Conservation (phyloP, 2,329 filamentous ascomycete species). For the Juglanconis juglandina region DNA sequence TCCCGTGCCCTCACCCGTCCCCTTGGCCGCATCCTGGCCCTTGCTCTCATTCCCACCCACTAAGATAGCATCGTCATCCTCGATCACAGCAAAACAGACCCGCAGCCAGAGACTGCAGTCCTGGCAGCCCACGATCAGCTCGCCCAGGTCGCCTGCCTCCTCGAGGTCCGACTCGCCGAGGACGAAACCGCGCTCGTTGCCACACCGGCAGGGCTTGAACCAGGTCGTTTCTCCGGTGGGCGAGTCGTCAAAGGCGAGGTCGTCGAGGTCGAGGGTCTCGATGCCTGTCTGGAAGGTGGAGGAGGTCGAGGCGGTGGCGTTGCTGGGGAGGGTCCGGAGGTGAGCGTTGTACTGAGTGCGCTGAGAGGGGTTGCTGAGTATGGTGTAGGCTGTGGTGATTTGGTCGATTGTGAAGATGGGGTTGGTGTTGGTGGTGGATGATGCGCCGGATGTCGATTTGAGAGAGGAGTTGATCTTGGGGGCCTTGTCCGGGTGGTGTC, state of each 20-base stretch:
- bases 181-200: constrained; percentile 58
- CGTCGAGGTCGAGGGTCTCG: constrained; percentile 64
- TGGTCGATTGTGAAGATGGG: constrained; percentile 53
- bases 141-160: constrained; percentile 54
- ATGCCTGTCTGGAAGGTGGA: constrained; percentile 53
- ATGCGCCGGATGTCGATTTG: constrained; percentile 41
- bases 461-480: not conserved
- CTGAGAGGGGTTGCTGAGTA: constrained; percentile 48
- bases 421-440: constrained; percentile 46
- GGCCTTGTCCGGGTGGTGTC: constrained; percentile 63
- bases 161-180: constrained; percentile 59
- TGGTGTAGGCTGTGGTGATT: constrained; percentile 57
- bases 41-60: too few relatives aligned
- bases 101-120: constrained; percentile 66
- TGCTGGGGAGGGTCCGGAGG: constrained; percentile 35
- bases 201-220: constrained; percentile 60
- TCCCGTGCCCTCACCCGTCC: not conserved
- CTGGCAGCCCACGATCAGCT: constrained; percentile 61
- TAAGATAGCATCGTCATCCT: constrained; percentile 20
- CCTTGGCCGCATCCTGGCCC: not conserved
- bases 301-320: constrained; percentile 16
- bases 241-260: constrained; percentile 52
- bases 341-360: constrained; percentile 53
- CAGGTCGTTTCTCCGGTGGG: constrained; percentile 38
- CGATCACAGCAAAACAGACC: constrained; percentile 59